Percentiles rank a stretch among this genome's conserved stretches.
These are phyloP conservation scores for Debaryomyces psychrophilus DNA, from an alignment of 1,139 yeast genomes.

Conservation along the genomic window DNA sequence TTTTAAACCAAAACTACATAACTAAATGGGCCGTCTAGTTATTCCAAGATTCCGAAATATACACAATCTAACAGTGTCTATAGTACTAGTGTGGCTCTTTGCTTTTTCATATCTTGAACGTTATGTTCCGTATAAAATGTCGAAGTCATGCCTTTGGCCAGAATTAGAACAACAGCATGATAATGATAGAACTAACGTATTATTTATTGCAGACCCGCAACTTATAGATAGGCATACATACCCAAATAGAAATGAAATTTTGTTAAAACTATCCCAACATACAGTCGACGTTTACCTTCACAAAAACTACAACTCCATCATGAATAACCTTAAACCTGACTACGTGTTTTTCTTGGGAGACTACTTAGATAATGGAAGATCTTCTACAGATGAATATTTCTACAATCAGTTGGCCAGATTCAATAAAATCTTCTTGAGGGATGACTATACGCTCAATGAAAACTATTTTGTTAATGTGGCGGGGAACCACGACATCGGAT, in stretches of 20 bases:
- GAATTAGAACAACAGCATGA: constrained; percentile 5
- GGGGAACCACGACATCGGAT: constrained; percentile 64
- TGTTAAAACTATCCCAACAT: constrained; percentile 46
- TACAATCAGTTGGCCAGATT: constrained; percentile 41
- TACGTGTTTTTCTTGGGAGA: constrained; percentile 56
- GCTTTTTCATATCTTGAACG: constrained; percentile 40
- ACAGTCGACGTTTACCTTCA: constrained; percentile 54
- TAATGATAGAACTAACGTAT: constrained; percentile 26
- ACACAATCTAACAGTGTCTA: constrained; percentile 28
- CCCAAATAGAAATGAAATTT: constrained; percentile 44
- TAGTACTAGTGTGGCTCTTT: constrained; percentile 33
- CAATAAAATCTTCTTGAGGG: constrained; percentile 35
- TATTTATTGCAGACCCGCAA: constrained; percentile 52
- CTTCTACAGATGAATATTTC: constrained; percentile 43
- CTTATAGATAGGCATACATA: constrained; percentile 52
- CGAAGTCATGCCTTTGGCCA: constrained; percentile 42
- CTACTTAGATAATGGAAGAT: constrained; percentile 56
- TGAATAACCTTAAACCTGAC: constrained; percentile 43
- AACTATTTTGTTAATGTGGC: constrained; percentile 44
- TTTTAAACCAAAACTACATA: neutral
- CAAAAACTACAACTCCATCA: constrained; percentile 46
- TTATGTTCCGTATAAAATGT: constrained; percentile 30
- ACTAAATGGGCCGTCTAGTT: constrained; percentile 1
- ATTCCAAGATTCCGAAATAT: constrained; percentile 29
- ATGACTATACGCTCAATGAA: constrained; percentile 26